Evolutionary conservation across 148 eudicot species (phyloP), one percentile per base, ranked within the genome.

Genomic region (Euryodendron excelsum): DNA sequence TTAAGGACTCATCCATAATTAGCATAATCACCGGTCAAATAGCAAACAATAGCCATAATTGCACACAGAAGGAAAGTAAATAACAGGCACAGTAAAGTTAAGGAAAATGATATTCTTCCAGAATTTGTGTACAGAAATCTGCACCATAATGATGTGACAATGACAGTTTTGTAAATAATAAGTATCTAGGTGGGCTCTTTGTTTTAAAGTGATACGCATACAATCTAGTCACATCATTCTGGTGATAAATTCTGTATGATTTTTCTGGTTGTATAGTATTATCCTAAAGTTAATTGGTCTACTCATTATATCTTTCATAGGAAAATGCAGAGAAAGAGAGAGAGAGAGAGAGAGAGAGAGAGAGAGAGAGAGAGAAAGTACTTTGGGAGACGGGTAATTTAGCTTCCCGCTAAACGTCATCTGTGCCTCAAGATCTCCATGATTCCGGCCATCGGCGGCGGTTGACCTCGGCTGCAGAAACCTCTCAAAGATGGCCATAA

Each of bases 401-500:
- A 85, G 85, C 67, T 86, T 88, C 14, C 82, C 74, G 25, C 59
- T 23, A 61, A 31, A 17, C n/a, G 45, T 56, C 75, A 58, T 30
- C 50, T 44, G 75, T 8, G 81, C 80, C 37, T 87, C 80, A 33
- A 50, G 79, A 78, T 76, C 82, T 4, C 55, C 59, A 8, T 4
- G 59, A 21, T 58, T 48, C 69, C 65, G 79, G 73, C 66, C 86
- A 23, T 65, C 83, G 31, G 86, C 25, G 20, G 74, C 53, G 59
- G 84, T 12, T 3, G 89, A 80, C 39, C 85, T 80, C 14, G 69
- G 78, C 73, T 87, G 79, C 63, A 88, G 75, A 76, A 86, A 81
- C 87, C 83, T 84, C 84, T 88, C 91, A 34, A 86, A 84, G 60
- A 88, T 73, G 39, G 91, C 91, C 91, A 88, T 86, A 33, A 86